Conservation (phyloP, 495 filamentous ascomycete genomes). For the Trichoderma parareesei region DNA sequence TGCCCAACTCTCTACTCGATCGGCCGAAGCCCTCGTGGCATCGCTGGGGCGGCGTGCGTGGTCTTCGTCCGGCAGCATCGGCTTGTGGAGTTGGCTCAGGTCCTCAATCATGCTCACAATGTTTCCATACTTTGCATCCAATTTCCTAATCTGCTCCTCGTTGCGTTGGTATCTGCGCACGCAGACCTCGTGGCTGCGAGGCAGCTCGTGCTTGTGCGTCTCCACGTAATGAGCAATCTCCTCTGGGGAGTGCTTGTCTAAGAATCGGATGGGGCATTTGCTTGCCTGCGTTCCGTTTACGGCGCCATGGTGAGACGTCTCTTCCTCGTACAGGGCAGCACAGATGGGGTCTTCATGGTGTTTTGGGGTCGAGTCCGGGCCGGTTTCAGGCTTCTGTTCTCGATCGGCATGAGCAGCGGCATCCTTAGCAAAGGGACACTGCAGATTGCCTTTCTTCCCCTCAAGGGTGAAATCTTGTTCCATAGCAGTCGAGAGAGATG, state of each 20-base stretch:
- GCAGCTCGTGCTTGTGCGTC: constrained; percentile 85
- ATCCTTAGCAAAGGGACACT: constrained; percentile 49
- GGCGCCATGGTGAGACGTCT: constrained; percentile 43
- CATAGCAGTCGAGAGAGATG: constrained; percentile 45
- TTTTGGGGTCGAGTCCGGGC: constrained; percentile 11
- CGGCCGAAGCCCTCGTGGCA: constrained; percentile 43
- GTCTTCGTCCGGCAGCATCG: constrained; percentile 60
- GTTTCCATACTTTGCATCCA: constrained; percentile 87
- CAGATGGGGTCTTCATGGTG: constrained; percentile 53
- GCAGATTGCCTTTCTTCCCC: constrained; percentile 51
- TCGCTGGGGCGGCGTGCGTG: constrained; percentile 25
- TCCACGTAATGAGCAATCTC: constrained; percentile 86
- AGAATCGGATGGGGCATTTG: constrained; percentile 80
- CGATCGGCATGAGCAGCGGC: constrained; percentile 11
- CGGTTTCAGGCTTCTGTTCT: constrained; percentile 23
- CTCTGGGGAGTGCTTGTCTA: constrained; percentile 84
- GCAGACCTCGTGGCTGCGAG: constrained; percentile 83
- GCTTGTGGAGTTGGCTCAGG: constrained; percentile 72
- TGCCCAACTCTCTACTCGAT: constrained; percentile 74
- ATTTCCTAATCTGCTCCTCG: constrained; percentile 66
- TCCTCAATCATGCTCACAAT: constrained; percentile 86
- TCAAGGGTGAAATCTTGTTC: constrained; percentile 60
- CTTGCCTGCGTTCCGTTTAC: constrained; percentile 37
- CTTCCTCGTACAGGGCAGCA: constrained; percentile 48
- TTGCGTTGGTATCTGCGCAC: constrained; percentile 80